Evolutionary conservation across 2,329 filamentous ascomycete species (phyloP), one percentile per base, ranked within the genome.

Genomic region (Colletotrichum sp.): DNA sequence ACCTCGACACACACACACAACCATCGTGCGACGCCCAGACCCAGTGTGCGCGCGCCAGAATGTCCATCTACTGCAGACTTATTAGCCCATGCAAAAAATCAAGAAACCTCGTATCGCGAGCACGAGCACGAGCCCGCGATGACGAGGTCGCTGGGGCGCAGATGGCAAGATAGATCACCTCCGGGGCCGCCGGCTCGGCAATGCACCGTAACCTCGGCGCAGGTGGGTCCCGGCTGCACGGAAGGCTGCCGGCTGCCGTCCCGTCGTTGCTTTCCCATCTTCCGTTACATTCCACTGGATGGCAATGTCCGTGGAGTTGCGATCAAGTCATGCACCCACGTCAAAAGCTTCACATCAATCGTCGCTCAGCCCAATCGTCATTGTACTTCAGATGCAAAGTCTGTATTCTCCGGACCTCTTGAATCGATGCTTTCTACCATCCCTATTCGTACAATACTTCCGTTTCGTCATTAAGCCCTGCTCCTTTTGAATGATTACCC

Each of bases 401-500:
- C 58, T 76, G 71, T 76, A 60, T 69, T 69, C 64, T 61, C 64
- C 64, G 48, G 21, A 55, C 64, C 32, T 65, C 57, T 74, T 74
- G 64, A 65, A 74, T 36, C 65, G 60, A 76, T 76, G 74, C 74
- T 74, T 63, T 60, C 70, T 76, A 74, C 74, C 43, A 34, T 32
- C 60, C 30, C 70, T 76, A 74, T 60, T 76, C 74, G 57, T 76
- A 76, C 74, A 76, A 76, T 76, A 38, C 58, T 75, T 38, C 43
- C 74, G 74, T 76, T 28, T 76, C 74, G 58, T 76, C 74, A 76
- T 76, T 76, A 76, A 69, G 66, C 71, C 58, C 64, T 52, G 70
- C 70, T 74, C 52, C 58, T 48, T 58, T 63, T 34, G 10, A 28
- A 74, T 60, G 21, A 66, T 65, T 60, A 74, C 64, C 65, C 34